Evolutionary conservation across 495 filamentous ascomycete species (phyloP).

Genomic region (Pyronema domesticum): DNA sequence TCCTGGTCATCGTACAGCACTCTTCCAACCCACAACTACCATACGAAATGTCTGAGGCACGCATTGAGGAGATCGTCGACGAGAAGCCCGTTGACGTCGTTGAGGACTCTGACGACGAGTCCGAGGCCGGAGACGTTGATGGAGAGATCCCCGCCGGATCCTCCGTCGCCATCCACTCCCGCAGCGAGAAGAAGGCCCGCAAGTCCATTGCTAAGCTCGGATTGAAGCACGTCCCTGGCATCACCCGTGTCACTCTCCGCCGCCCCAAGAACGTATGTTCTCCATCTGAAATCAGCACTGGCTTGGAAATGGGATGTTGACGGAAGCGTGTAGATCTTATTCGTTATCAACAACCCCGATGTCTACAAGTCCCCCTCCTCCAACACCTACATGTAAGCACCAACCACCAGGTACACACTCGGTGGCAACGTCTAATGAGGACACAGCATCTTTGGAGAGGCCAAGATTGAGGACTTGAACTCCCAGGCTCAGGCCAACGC

Average conservation of each 20-base stretch:
- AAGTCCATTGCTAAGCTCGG: conserved; percentile 97
- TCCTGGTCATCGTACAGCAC: too few species aligned
- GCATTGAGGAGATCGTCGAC: conserved; percentile 92
- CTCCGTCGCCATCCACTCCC: conserved; percentile 77
- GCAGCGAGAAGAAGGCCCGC: conserved; percentile 99
- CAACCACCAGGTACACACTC: neutral
- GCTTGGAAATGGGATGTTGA: neutral
- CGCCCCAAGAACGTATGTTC: conserved; percentile 89
- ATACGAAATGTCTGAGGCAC: conserved; percentile 70
- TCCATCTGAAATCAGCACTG: conserved; percentile 1
- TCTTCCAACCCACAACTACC: conserved; percentile 22
- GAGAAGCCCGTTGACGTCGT: conserved; percentile 71
- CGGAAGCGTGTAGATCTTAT: conserved; percentile 53
- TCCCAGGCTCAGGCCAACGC: conserved; percentile 87
- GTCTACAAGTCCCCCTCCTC: conserved; percentile 96
- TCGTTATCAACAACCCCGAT: conserved; percentile 98
- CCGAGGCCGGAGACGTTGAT: conserved; percentile 43
- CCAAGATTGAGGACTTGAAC: conserved; percentile 99
- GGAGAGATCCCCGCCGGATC: conserved; percentile 71
- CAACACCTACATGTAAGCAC: conserved; percentile 95
- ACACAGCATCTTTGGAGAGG: conserved; percentile 91
- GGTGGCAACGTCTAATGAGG: conserved; percentile 2
- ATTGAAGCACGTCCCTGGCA: conserved; percentile 86
- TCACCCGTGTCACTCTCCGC: conserved; percentile 92
- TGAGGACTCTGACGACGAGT: conserved; percentile 62